phyloP scores from a whole-genome alignment of 2,329 filamentous ascomycete genomes.

The Hypoxylon sp. region DNA sequence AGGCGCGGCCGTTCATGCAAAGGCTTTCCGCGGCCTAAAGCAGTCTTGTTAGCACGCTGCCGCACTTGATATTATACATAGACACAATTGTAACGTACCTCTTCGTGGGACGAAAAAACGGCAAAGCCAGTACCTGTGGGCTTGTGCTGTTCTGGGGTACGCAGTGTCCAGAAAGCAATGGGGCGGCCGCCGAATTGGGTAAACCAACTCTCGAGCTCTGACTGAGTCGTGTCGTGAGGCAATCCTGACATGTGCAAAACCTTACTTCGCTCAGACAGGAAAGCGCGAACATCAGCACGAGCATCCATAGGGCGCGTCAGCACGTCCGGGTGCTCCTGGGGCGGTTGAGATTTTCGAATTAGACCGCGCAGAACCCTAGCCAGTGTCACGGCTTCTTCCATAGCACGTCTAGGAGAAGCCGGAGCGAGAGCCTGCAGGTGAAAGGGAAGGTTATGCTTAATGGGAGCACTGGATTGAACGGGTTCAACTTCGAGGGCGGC shows the following conservation, averaged over 20 bases:
- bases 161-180: constrained; percentile 98
- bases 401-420: constrained; percentile 92
- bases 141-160: constrained; percentile 98
- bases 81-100: constrained; percentile 72
- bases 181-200: constrained; percentile 97
- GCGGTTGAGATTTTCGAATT: constrained; percentile 95
- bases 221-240: constrained; percentile 98
- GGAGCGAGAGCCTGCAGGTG: constrained; percentile 96
- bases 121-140: constrained; percentile 99
- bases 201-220: constrained; percentile 99
- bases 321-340: constrained; percentile 94
- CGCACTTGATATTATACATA: not conserved
- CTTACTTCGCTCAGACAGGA: constrained; percentile 96
- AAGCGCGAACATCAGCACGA: constrained; percentile 93
- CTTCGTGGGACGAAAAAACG: constrained; percentile 98
- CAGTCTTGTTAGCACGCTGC: constrained; percentile 14
- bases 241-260: constrained; percentile 98
- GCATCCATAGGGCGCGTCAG: constrained; percentile 96
- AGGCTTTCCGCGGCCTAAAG: constrained; percentile 91
- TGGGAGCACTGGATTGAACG: constrained; percentile 95
- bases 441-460: constrained; percentile 98
- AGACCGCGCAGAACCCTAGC: constrained; percentile 91
- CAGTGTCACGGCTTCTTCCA: constrained; percentile 97
- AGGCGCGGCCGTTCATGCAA: constrained; percentile 98
- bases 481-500: constrained; percentile 98